Conservation (phyloP, 2,329 filamentous ascomycete genomes). For the Hirsutella minnesotensis region DNA sequence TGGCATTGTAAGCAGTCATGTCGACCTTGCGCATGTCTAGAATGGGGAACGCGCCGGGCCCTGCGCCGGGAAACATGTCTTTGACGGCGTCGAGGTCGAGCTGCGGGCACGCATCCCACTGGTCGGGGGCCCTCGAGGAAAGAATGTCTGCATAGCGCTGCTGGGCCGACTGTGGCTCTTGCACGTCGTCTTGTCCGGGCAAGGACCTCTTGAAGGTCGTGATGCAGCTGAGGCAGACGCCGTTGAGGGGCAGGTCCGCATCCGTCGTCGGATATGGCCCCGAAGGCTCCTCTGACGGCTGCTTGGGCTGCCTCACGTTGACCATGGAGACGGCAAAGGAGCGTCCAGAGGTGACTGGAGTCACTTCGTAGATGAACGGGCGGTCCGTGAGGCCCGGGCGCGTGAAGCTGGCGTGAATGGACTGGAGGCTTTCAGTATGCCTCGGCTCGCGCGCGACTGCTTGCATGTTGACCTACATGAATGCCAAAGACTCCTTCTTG, state of each 20-base stretch:
- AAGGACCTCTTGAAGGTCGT: constrained; percentile 38
- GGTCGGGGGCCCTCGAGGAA: constrained; percentile 18
- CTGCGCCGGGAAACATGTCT: constrained; percentile 20
- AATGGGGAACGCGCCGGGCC: constrained; percentile 33
- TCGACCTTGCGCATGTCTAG: constrained; percentile 45
- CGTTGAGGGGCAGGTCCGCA: constrained; percentile 23
- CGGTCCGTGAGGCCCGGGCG: constrained; percentile 32
- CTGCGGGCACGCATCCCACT: constrained; percentile 34
- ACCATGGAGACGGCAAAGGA: constrained; percentile 38
- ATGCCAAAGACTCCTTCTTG: constrained; percentile 17
- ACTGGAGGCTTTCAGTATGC: constrained; percentile 19
- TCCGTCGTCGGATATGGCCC: constrained; percentile 29
- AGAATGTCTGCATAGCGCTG: constrained; percentile 30
- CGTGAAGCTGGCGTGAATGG: constrained; percentile 45
- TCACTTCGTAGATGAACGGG: constrained; percentile 41
- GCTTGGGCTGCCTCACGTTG: constrained; percentile 32
- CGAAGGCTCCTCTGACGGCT: constrained; percentile 21
- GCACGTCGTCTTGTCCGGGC: constrained; percentile 21
- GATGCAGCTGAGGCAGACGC: constrained; percentile 37
- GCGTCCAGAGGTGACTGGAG: constrained; percentile 29
- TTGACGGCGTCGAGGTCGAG: constrained; percentile 31
- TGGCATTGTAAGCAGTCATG: constrained; percentile 32
- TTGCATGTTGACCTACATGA: constrained; percentile 20
- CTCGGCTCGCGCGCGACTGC: neutral
- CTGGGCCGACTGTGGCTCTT: constrained; percentile 27